Evolutionary conservation across 2,329 filamentous ascomycete species (phyloP).

Genomic region (Neocucurbitaria cava): DNA sequence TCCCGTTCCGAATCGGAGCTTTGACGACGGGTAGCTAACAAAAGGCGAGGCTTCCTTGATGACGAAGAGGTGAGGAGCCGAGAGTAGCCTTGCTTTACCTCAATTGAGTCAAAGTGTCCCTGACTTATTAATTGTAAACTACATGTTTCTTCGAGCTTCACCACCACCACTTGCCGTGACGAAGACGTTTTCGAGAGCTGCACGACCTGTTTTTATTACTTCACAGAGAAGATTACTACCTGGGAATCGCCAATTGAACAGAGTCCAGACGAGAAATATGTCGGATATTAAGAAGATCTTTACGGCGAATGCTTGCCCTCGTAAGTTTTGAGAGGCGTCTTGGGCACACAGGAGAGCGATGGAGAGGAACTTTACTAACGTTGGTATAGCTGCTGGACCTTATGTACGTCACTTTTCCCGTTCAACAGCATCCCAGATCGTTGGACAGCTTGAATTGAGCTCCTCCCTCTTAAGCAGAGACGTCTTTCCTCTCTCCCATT

Average conservation of each 20-base stretch:
- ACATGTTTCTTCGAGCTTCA: too few relatives aligned
- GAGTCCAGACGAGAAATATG: conserved; percentile 37
- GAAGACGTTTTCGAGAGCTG: conserved; percentile 1
- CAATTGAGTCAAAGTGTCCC: neutral
- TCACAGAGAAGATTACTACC: too few relatives aligned
- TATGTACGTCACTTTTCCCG: conserved; percentile 48
- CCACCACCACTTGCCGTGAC: neutral
- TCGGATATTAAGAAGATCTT: conserved; percentile 54
- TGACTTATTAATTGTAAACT: too few relatives aligned
- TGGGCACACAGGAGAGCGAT: too few relatives aligned
- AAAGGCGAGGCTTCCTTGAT: neutral
- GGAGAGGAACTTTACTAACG: conserved; percentile 6
- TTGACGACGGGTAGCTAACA: too few relatives aligned
- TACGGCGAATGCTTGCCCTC: conserved; percentile 52
- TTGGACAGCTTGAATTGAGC: neutral
- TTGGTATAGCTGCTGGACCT: conserved; percentile 48
- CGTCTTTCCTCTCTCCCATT: too few relatives aligned
- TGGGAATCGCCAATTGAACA: conserved; percentile 1
- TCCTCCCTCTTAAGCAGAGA: neutral
- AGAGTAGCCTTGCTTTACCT: conserved; percentile 29
- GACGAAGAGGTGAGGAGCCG: conserved; percentile 15
- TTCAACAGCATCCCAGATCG: neutral
- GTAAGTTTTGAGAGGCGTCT: too few relatives aligned
- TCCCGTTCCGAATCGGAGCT: neutral
- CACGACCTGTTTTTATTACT: neutral